Evolutionary conservation across 2,329 filamentous ascomycete genomes (phyloP), one percentile per base, ranked within the genome.

Genomic region (Amylocarpus encephaloides): DNA sequence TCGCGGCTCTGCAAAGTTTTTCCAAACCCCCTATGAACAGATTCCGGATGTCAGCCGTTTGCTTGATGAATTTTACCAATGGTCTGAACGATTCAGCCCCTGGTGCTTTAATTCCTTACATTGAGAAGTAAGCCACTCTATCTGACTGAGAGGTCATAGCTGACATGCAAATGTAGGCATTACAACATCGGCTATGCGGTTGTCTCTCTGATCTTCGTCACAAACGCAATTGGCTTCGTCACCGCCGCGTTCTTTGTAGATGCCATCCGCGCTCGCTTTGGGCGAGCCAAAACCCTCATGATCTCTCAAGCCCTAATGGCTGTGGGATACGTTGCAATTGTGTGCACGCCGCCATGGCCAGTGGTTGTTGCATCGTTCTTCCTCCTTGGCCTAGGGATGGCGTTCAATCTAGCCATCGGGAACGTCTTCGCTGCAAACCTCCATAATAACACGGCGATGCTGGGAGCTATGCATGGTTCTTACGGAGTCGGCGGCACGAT

Each of bases 201-300:
- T 7, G 86, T 93, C 2, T 92, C 88, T 1, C 72, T 92, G 34
- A 87, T 94, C 62, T 94, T 93, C 70, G 78, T 93, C 29, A 79
- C 83, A 40, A 87, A 87, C 59, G 87, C 88, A 0, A 57, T 84
- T 4, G 88, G 88, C 13, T 94, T 89, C 69, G 82, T 94, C 62
- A 66, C 76, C 11, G 84, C 85, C 1, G 88, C 88, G 1, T 78
- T 83, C 34, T 73, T 85, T 54, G 61, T 85, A n/a, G 83, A 90
- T 60, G 67, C 70, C 1, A 70, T 90, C 3, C 75, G 83, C 48
- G 68, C 70, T 5, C 76, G 76, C 16, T 67, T 90, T 2, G 87
- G 88, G 6, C 77, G 85, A 43, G 80, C 81, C 4, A 80, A 75
- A 58, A 76, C 80, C 1, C 71, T 89, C 22, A 78, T 82, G 33